Base-by-base conservation (phyloP, 202 grass and related monocot species). In the Dendrocalamus latiflorus region DNA sequence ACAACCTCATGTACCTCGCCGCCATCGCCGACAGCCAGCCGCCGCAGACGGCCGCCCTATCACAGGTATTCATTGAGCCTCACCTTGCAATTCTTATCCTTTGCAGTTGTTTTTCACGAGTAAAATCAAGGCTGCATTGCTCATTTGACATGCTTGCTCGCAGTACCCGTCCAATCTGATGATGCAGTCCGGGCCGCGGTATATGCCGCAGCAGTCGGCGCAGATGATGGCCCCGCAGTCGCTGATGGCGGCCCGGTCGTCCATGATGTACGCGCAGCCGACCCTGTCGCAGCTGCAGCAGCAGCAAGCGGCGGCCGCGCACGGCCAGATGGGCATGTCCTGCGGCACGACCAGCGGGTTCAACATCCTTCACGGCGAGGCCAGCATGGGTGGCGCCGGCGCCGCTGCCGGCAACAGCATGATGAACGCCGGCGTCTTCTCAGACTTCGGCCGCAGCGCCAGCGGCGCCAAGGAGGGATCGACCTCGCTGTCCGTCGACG, bases 1-100 rank as follows among this genome's bases (percentile, higher is more conserved):
- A 95, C 74, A 99, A 99, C 81, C 93, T 99, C 71, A 99, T 99
- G 96, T 99, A 99, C 85, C 91, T 99, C 44, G 96, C 96, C 0
- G 96, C 96, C 55, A 99, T 99, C 68, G 96, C 96, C 3, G 96
- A 99, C 84, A 99, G 89, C 78, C 96, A 99, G 87, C 91, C 93
- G 38, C 90, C 93, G 6, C 96, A 99, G 91, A 83, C 88, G 26
- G 78, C 95, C 1, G 84, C 91, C 0, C 56, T 99, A 17, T 91
- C 89, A 6, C 96, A 96, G 93, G 96, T 97, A 51, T 15, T 65
- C 34, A 8, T 59, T 65, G 20, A 11, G 28, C 76, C 8, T 77
- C 49, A 6, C 51, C 68, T 36, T 60, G 12, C 4, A 4, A 7
- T 8, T n/a, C 9, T 44, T 17, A 5, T 21, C 7, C 39, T 28